A percentile compares a stretch with the other conserved stretches of the same genome.
These are phyloP conservation scores for Drosera spatulata DNA, from an alignment of 179 eudicot species.

Conservation along the genomic window DNA sequence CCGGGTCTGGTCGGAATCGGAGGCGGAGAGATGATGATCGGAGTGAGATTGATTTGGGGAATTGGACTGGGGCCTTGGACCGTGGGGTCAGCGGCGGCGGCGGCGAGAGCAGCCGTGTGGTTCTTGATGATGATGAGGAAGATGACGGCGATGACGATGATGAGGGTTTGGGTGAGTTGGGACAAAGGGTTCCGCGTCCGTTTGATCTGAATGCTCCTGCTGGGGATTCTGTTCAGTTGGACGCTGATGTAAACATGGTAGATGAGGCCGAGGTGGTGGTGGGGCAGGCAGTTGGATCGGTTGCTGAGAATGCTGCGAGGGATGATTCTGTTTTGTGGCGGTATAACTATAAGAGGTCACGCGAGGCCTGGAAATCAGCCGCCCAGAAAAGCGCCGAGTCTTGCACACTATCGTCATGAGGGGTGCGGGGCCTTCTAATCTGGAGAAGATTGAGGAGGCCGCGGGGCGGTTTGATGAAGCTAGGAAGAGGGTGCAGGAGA, in stretches of 20 bases:
- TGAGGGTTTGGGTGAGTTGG: conserved; percentile 1
- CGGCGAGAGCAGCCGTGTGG: neutral
- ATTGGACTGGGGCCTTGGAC: conserved; percentile 14
- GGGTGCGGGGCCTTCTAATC: conserved; percentile 14
- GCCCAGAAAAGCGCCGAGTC: conserved; percentile 15
- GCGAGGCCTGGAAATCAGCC: conserved; percentile 7
- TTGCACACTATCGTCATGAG: conserved; percentile 22
- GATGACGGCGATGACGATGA: conserved; percentile 1
- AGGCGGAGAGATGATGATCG: conserved; percentile 5
- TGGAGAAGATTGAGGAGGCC: conserved; percentile 49
- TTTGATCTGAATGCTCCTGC: conserved; percentile 1
- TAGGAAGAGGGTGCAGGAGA: conserved; percentile 64
- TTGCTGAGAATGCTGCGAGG: neutral
- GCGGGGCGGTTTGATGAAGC: conserved; percentile 95
- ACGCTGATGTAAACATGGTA: neutral
- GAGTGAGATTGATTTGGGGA: neutral
- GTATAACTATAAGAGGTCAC: too few species aligned
- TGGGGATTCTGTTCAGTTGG: neutral
- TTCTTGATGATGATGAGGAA: neutral
- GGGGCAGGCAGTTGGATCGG: too few species aligned
- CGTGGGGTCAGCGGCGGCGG: neutral
- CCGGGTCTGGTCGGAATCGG: conserved; percentile 8
- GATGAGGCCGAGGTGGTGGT: neutral
- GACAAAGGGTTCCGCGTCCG: conserved; percentile 1
- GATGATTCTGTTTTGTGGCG: too few species aligned